Percentiles rank a stretch among this genome's conserved stretches.
Conservation (phyloP, 2,329 filamentous ascomycete species). For the Sclerotinia sclerotiorum region DNA sequence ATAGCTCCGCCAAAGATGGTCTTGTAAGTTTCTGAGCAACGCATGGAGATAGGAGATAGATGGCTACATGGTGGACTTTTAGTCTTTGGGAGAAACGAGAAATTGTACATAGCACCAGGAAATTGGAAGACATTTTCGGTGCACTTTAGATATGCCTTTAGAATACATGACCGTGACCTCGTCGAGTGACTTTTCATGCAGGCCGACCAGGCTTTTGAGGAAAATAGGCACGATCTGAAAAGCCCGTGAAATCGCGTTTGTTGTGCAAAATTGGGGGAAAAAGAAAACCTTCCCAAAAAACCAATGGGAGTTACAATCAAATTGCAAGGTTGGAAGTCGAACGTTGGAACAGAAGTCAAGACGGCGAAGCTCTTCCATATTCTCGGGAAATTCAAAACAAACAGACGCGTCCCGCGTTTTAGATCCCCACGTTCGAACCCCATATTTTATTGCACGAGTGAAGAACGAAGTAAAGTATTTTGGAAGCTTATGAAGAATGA, state of each 20-base stretch:
- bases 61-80: not conserved
- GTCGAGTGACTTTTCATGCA: not conserved
- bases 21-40: slow-evolving; percentile 9
- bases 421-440: not conserved
- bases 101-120: slow-evolving; percentile 17
- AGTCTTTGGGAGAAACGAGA: not conserved
- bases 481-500: slow-evolving; percentile 18
- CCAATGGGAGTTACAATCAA: not conserved
- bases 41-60: not conserved
- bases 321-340: not conserved
- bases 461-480: not conserved
- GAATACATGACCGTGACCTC: not conserved
- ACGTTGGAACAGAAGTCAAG: not conserved
- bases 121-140: not conserved
- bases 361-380: not conserved
- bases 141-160: not conserved
- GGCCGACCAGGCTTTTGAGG: not conserved
- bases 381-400: slow-evolving; percentile 5
- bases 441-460: not conserved
- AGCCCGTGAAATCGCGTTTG: too few species aligned
- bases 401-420: not conserved
- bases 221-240: not conserved
- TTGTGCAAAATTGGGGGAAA: not conserved
- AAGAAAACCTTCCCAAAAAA: not conserved
- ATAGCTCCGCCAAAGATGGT: slow-evolving; percentile 37